Evolutionary conservation across 768 basidiomycete genomes (phyloP).

Genomic region (Phaeolepiota aurea): DNA sequence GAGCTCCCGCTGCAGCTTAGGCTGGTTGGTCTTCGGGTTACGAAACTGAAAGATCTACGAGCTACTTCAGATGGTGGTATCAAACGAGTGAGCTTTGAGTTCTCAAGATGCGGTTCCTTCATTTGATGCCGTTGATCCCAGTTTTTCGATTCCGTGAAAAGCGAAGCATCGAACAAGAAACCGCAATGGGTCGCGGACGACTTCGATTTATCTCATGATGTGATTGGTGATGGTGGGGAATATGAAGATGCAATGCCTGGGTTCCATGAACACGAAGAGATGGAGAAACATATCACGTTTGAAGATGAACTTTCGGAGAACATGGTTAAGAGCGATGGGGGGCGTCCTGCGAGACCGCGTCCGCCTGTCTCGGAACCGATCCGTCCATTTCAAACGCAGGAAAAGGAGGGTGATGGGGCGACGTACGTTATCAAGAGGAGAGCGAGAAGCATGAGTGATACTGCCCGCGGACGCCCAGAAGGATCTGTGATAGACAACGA

Average conservation of each 20-base stretch:
- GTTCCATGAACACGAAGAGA: conserved; percentile 43
- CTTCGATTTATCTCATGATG: conserved; percentile 10
- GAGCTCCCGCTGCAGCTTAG: conserved; percentile 77
- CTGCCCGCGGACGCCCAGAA: conserved; percentile 2
- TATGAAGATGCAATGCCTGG: conserved; percentile 39
- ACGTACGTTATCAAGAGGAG: not conserved
- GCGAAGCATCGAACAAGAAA: conserved; percentile 29
- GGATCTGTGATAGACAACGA: conserved; percentile 1
- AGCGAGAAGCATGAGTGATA: conserved; percentile 12
- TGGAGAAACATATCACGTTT: conserved; percentile 16
- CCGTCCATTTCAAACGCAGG: conserved; percentile 9
- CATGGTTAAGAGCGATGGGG: conserved; percentile 5
- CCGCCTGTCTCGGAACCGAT: conserved; percentile 18
- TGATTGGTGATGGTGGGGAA: conserved; percentile 11
- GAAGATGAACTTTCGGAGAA: conserved; percentile 15
- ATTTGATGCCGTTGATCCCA: conserved; percentile 13
- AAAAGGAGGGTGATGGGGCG: not conserved
- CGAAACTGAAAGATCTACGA: conserved; percentile 80
- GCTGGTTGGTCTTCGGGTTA: conserved; percentile 82
- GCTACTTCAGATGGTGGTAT: conserved; percentile 49
- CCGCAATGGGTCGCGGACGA: conserved; percentile 18
- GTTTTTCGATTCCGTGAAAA: conserved; percentile 47
- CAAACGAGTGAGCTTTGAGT: conserved; percentile 44
- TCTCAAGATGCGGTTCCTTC: not conserved
- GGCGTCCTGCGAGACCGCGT: conserved; percentile 5